These are phyloP conservation scores for Boletus speciosus DNA, from an alignment of 768 basidiomycete species.

Conservation along the genomic window DNA sequence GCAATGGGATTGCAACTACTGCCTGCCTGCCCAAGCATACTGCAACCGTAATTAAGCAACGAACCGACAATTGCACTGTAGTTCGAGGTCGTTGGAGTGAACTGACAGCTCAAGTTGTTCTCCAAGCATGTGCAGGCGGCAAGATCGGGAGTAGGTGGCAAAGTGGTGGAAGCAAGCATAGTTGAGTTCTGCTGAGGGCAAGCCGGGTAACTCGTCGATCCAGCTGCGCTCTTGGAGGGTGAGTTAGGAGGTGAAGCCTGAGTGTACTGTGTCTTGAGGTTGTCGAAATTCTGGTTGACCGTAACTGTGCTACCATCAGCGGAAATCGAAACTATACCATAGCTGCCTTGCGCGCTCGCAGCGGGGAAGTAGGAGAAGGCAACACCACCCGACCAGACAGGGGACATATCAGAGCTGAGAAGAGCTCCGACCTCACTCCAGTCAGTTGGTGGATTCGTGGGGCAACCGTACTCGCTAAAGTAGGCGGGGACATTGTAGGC, in stretches of 20 bases:
- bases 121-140: slow-evolving; percentile 76
- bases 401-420: slow-evolving; percentile 67
- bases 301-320: slow-evolving; percentile 63
- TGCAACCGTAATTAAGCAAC: slow-evolving; percentile 66
- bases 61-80: slow-evolving; percentile 57
- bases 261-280: slow-evolving; percentile 60
- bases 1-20: slow-evolving; percentile 67
- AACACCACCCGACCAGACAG: slow-evolving; percentile 84
- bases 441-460: slow-evolving; percentile 53
- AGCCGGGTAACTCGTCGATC: slow-evolving; percentile 43
- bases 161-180: slow-evolving; percentile 59
- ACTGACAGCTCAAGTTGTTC: slow-evolving; percentile 65
- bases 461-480: slow-evolving; percentile 87
- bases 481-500: slow-evolving; percentile 78
- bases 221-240: slow-evolving; percentile 57
- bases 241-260: slow-evolving; percentile 56
- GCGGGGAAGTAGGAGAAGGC: slow-evolving; percentile 92
- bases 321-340: slow-evolving; percentile 82
- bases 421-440: slow-evolving; percentile 81
- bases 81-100: slow-evolving; percentile 61
- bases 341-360: slow-evolving; percentile 63
- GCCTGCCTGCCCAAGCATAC: slow-evolving; percentile 55
- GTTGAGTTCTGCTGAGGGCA: slow-evolving; percentile 64
- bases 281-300: slow-evolving; percentile 62
- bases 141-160: slow-evolving; percentile 84